Conservation (phyloP, 345 rosid genomes). For the Conringia planisiliqua region DNA sequence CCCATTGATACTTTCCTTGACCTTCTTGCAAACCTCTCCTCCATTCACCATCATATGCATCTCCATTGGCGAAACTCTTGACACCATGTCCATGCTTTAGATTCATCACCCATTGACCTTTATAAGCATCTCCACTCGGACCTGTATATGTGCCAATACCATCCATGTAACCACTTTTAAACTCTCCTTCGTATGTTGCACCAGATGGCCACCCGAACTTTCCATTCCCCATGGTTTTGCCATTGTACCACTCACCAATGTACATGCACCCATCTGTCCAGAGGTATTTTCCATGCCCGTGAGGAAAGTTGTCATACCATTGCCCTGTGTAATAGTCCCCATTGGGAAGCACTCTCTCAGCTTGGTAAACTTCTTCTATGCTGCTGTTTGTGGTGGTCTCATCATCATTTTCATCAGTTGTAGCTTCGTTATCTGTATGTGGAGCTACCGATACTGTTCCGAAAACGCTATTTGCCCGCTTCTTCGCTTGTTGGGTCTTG, state of each 20-base stretch:
- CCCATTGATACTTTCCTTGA: conserved; percentile 75
- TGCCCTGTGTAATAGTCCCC: conserved; percentile 88
- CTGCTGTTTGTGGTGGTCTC: conserved; percentile 12
- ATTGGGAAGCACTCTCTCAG: conserved; percentile 74
- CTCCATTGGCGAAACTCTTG: conserved; percentile 63
- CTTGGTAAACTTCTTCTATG: conserved; percentile 42
- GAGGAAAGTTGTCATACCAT: conserved; percentile 79
- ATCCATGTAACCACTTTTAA: conserved; percentile 87
- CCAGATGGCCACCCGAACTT: conserved; percentile 94
- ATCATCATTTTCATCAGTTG: conserved; percentile 35
- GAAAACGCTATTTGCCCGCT: conserved; percentile 83
- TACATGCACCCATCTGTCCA: conserved; percentile 95
- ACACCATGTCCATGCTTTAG: conserved; percentile 79
- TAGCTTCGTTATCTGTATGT: conserved; percentile 43
- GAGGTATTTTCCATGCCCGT: conserved; percentile 80
- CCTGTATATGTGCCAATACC: conserved; percentile 71
- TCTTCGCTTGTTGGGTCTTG: conserved; percentile 86
- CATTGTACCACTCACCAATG: conserved; percentile 79
- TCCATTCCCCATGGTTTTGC: conserved; percentile 80
- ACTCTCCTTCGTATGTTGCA: conserved; percentile 86
- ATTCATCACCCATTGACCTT: conserved; percentile 89
- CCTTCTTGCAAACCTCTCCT: conserved; percentile 77
- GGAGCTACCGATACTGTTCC: conserved; percentile 60
- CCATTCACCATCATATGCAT: conserved; percentile 89
- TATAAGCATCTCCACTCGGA: conserved; percentile 57